phyloP scores from a whole-genome alignment of 257 asterid genomes.

The Haberlea rhodopensis region DNA sequence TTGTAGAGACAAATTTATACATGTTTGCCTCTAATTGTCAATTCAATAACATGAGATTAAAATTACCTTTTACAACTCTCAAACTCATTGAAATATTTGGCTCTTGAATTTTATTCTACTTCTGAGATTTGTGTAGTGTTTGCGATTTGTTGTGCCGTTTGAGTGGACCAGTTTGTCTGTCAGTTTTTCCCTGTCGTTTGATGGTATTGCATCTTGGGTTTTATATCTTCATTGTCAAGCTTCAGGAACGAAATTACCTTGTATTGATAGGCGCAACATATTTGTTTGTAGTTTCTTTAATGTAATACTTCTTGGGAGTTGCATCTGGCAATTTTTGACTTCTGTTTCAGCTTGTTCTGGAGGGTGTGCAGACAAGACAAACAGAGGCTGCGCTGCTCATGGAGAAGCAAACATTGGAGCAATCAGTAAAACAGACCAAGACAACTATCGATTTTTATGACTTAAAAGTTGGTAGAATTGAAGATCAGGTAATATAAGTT shows the following conservation, averaged over 20 bases:
- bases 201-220: background rate
- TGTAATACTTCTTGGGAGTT: slow-evolving; percentile 12
- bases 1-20: slow-evolving; percentile 11
- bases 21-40: background rate
- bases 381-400: slow-evolving; percentile 47
- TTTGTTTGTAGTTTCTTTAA: background rate
- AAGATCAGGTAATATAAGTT: slow-evolving; percentile 68
- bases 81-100: background rate
- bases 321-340: slow-evolving; percentile 20
- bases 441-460: slow-evolving; percentile 55
- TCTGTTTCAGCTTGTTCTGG: slow-evolving; percentile 79
- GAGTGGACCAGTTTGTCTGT: background rate
- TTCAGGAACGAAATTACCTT: too few relatives aligned
- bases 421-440: slow-evolving; percentile 58
- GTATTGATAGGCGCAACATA: background rate
- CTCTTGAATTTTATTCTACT: background rate
- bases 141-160: background rate
- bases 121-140: background rate
- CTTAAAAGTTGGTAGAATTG: slow-evolving; percentile 69
- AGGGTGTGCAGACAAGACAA: slow-evolving; percentile 76
- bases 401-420: slow-evolving; percentile 69
- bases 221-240: too few relatives aligned
- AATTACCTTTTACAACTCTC: background rate
- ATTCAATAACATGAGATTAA: slow-evolving; percentile 1
- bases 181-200: background rate